Percentiles rank a stretch among this genome's conserved stretches.
Conservation (phyloP, 768 basidiomycete genomes). For the Lactarius deliciosus region DNA sequence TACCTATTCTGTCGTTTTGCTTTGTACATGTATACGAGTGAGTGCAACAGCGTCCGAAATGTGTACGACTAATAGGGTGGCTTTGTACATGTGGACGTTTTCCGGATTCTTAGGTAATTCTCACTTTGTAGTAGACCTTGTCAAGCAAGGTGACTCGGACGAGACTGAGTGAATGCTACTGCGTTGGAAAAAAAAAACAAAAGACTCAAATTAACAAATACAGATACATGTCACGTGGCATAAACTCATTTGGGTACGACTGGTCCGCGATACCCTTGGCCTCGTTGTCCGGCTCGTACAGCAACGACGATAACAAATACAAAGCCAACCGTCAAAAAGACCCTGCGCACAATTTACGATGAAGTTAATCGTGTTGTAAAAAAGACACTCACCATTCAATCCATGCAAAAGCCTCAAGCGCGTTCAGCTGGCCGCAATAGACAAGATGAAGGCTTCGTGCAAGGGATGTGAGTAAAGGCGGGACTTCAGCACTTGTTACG, state of each 20-base stretch:
- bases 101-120: too few relatives aligned
- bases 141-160: too few relatives aligned
- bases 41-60: too few relatives aligned
- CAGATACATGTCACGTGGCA: constrained; percentile 8
- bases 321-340: constrained; percentile 24
- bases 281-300: constrained; percentile 14
- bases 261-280: constrained; percentile 23
- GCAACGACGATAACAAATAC: constrained; percentile 18
- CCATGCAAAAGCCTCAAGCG: constrained; percentile 31
- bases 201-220: not conserved
- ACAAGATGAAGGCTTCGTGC: constrained; percentile 10
- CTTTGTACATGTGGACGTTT: too few relatives aligned
- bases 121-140: too few relatives aligned
- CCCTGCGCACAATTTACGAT: constrained; percentile 18
- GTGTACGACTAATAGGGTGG: too few relatives aligned
- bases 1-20: too few relatives aligned
- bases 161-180: not conserved
- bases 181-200: not conserved
- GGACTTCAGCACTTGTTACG: not conserved
- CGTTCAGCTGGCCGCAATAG: constrained; percentile 27
- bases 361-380: not conserved
- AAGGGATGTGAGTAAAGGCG: not conserved
- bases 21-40: too few relatives aligned
- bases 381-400: constrained; percentile 26
- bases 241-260: not conserved